Conservation (phyloP, 2,329 filamentous ascomycete genomes). For the Ceratocystis variospora region DNA sequence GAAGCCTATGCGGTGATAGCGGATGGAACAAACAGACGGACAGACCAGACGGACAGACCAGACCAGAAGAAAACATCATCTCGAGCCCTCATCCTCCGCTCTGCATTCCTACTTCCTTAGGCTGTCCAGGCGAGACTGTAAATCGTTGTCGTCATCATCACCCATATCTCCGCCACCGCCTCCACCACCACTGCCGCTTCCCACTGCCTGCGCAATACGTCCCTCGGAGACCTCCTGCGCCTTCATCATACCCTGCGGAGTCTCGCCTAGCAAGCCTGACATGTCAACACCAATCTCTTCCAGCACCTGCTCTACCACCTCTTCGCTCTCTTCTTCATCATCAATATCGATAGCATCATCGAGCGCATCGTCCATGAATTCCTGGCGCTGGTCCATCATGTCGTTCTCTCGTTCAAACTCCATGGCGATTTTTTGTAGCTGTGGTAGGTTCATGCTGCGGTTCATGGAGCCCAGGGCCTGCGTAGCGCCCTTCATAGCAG, state of each 20-base stretch:
- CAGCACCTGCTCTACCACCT: constrained; percentile 89
- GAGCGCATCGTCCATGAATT: constrained; percentile 99
- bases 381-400: constrained; percentile 96
- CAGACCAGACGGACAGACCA: background rate
- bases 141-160: constrained; percentile 79
- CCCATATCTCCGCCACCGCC: constrained; percentile 19
- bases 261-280: constrained; percentile 65
- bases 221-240: constrained; percentile 57
- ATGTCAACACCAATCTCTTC: constrained; percentile 95
- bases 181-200: constrained; percentile 34
- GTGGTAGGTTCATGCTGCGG: constrained; percentile 89
- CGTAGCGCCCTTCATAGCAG: constrained; percentile 97
- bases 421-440: constrained; percentile 92
- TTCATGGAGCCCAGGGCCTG: constrained; percentile 94
- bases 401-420: constrained; percentile 98
- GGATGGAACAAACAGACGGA: constrained; percentile 1
- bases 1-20: background rate
- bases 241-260: constrained; percentile 55
- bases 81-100: background rate
- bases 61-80: too few species aligned
- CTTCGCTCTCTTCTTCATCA: constrained; percentile 89
- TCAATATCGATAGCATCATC: constrained; percentile 87
- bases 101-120: constrained; percentile 42
- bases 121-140: constrained; percentile 86
- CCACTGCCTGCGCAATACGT: constrained; percentile 75